Evolutionary conservation across 768 basidiomycete genomes (phyloP), one percentile per base, ranked within the genome.

Genomic region (Mycena galopus): DNA sequence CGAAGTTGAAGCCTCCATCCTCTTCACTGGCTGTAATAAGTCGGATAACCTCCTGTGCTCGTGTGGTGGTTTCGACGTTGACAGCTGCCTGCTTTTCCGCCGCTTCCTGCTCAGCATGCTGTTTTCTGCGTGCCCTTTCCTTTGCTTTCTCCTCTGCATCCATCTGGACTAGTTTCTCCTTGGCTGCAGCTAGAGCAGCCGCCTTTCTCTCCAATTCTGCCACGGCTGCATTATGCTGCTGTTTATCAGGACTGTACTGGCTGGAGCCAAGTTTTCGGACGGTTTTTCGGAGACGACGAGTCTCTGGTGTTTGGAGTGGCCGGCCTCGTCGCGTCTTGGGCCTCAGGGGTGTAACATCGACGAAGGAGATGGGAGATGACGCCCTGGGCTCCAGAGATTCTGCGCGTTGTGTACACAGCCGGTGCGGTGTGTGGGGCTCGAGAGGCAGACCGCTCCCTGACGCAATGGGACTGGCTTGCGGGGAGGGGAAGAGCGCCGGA

Each of bases 1-100:
- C 19, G 33, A 72, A 72, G 21, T 55, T 33, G 55, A 67, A 72
- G 47, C 71, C 71, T 14, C 65, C 71, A 9, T 72, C 65, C 5
- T 11, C 56, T 11, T 65, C 64, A 21, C 64, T 65, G 17, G 5
- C 35, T 1, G 39, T 16, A 19, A 56, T 16, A 42, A 8, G 64
- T 23, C 12, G 16, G 10, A 56, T n/a, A 23, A 65, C 25, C 19
- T 44, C 64, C 39, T 65, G 64, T 29, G 64, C 64, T n/a, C 53
- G 53, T 32, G 25, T 56, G 17, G 65, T 56, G 2, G 56, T n/a
- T 6, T 65, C 53, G 8, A 37, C 39, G 7, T 56, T 37, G 11
- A 56, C n/a, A n/a, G n/a, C n/a, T n/a, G n/a, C n/a, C n/a, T n/a
- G n/a, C n/a, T n/a, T n/a, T n/a, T n/a, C n/a, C n/a, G n/a, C n/a